phyloP scores from a whole-genome alignment of 805 yeast species.

The Scheffersomyces coipomensis region DNA sequence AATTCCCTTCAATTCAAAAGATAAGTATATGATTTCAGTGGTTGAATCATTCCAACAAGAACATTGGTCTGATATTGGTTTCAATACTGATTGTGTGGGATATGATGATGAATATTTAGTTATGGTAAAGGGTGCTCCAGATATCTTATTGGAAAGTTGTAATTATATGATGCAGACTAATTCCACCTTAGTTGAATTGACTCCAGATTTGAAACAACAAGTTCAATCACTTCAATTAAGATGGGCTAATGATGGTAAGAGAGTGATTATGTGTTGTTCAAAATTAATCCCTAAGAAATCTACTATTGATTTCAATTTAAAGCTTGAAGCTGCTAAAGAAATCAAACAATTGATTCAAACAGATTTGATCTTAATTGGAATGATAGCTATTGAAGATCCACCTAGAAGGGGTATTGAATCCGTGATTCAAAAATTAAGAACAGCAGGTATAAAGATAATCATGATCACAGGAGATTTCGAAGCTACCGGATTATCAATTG shows the following conservation, averaged over 20 bases:
- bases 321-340: conserved; percentile 10
- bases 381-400: conserved; percentile 45
- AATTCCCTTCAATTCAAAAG: conserved; percentile 45
- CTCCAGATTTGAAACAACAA: conserved; percentile 11
- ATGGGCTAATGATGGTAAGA: conserved; percentile 38
- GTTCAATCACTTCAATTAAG: conserved; percentile 23
- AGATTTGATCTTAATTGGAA: conserved; percentile 26
- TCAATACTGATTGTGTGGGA: conserved; percentile 7
- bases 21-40: conserved; percentile 42
- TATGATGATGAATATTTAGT: conserved; percentile 14
- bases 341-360: conserved; percentile 11
- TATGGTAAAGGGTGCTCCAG: conserved; percentile 48
- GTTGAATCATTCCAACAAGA: conserved; percentile 11
- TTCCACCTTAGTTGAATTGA: conserved; percentile 15
- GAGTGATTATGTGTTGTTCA: conserved; percentile 29
- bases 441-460: conserved; percentile 39
- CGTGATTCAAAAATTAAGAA: conserved; percentile 29
- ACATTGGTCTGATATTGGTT: conserved; percentile 10
- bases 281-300: conserved; percentile 16
- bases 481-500: conserved; percentile 50
- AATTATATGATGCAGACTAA: conserved; percentile 12
- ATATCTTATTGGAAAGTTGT: conserved; percentile 35
- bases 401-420: conserved; percentile 34
- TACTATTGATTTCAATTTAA: conserved; percentile 7
- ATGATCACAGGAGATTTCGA: conserved; percentile 57